Conservation (phyloP, 2,329 filamentous ascomycete genomes). For the Neoscytalidium dimidiatum region DNA sequence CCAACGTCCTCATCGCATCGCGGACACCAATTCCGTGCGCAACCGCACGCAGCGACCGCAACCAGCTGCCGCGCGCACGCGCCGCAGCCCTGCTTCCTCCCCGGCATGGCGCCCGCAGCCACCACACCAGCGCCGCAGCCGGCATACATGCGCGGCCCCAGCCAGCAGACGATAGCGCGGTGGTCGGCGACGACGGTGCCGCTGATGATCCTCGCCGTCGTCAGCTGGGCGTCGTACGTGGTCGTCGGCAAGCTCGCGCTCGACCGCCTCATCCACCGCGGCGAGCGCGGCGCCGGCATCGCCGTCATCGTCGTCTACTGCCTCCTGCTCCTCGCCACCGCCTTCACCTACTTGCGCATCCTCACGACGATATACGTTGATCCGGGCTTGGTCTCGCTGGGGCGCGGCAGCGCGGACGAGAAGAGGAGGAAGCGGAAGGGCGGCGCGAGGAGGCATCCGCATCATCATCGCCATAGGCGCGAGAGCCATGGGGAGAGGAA, state of each 20-base stretch:
- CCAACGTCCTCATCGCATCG: background rate
- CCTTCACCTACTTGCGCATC: conserved; percentile 70
- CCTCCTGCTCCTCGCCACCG: conserved; percentile 67
- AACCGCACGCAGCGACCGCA: background rate
- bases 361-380: conserved; percentile 67
- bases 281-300: conserved; percentile 60
- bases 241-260: conserved; percentile 54
- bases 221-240: conserved; percentile 72
- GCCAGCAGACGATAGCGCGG: conserved; percentile 47
- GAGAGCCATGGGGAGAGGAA: conserved; percentile 24
- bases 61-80: background rate
- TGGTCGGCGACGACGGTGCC: conserved; percentile 70
- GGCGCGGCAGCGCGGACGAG: conserved; percentile 19
- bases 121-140: background rate
- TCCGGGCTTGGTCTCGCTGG: conserved; percentile 69
- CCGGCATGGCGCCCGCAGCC: background rate
- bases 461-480: conserved; percentile 13
- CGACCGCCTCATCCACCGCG: conserved; percentile 36
- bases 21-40: background rate
- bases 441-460: background rate
- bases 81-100: background rate
- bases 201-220: conserved; percentile 63
- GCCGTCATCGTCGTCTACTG: conserved; percentile 74
- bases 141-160: background rate
- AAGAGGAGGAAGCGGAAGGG: background rate